Evolutionary conservation across 1,284 basidiomycete species (phyloP), one percentile per base, ranked within the genome.

Genomic region (Xerocomus nothofagi): DNA sequence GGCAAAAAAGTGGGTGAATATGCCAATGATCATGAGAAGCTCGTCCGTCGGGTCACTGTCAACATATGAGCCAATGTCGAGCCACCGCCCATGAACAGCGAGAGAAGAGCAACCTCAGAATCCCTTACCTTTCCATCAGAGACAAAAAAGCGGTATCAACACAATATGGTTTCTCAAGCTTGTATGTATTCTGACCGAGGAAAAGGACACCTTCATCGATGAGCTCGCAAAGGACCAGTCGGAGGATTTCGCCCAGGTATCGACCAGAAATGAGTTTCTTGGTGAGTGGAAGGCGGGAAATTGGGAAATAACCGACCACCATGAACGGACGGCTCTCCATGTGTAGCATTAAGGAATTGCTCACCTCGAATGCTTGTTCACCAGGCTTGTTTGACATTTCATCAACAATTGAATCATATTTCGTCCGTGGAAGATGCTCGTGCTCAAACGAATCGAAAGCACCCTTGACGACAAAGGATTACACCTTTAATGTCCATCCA

Each of bases 211-310:
- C 96, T 58, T 95, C 88, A 68, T 99, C 96, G 67, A 98, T 93
- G 57, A 99, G 84, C 69, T 99, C 96, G 69, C 88, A 92, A 54
- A 99, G 80, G 59, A 98, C 88, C 24, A 99, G 78, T 26, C 96
- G 87, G 66, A 98, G 82, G 61, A 98, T 91, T 73, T 99, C 96
- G 58, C 96, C 96, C 24, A 99, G 84, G 73, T 99, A 99, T 47
- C 96, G 84, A 51, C 96, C 96, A 1, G 96, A 96, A 58, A 99
- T 98, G 68, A 98, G 87, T 91, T 99, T 99, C 82, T 98, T 49
- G 43, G 14, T 18, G 44, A 30, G 18, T 10, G 6, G 11, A 12
- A 20, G 23, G 39, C 18, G 6, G 12, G 21, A 6, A 20, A 44
- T 39, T n/a, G 3, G 10, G 4, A 34, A 34, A 33, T 36, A 36